Percentiles rank a stretch among this genome's conserved stretches.
phyloP scores from a whole-genome alignment of 768 basidiomycete genomes.

The Pleurotus citrinopileatus region DNA sequence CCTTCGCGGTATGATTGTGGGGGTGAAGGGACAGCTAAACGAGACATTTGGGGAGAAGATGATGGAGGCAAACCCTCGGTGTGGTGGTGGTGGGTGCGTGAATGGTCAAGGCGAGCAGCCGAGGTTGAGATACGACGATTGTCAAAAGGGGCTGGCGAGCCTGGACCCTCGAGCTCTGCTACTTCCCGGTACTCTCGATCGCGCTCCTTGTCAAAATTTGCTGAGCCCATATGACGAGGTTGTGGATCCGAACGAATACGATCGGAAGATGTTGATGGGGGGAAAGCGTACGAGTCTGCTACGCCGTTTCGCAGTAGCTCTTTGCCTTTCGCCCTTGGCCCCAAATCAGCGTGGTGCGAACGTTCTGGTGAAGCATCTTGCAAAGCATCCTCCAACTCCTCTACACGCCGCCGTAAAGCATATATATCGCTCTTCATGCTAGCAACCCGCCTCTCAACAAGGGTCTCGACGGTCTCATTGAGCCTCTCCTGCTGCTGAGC shows the following conservation, averaged over 20 bases:
- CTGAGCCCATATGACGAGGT: conserved; percentile 34
- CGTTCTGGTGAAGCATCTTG: conserved; percentile 24
- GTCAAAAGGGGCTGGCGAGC: conserved; percentile 50
- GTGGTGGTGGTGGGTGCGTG: conserved; percentile 21
- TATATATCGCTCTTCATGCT: conserved; percentile 61
- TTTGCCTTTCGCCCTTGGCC: conserved; percentile 25
- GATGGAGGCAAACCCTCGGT: conserved; percentile 15
- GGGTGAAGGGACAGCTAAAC: conserved; percentile 29
- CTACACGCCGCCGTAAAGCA: conserved; percentile 58
- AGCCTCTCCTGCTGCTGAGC: conserved; percentile 63
- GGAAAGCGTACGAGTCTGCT: conserved; percentile 45
- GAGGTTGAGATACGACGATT: conserved; percentile 47
- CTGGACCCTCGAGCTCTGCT: conserved; percentile 32
- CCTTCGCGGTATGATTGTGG: conserved; percentile 31
- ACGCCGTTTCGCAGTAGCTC: conserved; percentile 38
- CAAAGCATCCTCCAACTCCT: conserved; percentile 62
- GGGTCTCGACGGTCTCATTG: conserved; percentile 52
- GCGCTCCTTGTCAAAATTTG: conserved; percentile 34
- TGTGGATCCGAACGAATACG: conserved; percentile 33
- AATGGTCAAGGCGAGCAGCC: conserved; percentile 46
- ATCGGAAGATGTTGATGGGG: conserved; percentile 29
- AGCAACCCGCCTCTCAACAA: conserved; percentile 60
- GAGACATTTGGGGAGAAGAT: conserved; percentile 22
- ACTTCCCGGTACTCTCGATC: conserved; percentile 35
- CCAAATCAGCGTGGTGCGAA: conserved; percentile 12